These are phyloP conservation scores for Rubus parviflorus DNA, from an alignment of 306 rosid genomes.

Conservation along the genomic window DNA sequence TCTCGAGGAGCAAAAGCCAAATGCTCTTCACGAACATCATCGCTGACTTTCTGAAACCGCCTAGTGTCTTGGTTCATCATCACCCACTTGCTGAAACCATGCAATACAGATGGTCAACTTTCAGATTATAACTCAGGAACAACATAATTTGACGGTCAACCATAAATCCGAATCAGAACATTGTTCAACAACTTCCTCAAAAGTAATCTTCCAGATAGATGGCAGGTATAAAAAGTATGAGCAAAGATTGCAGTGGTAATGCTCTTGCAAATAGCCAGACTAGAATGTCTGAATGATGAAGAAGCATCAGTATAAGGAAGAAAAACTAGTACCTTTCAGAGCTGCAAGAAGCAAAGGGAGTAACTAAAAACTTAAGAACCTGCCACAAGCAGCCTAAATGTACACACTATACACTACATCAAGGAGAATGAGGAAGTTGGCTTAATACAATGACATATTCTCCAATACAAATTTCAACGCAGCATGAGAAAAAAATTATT, in stretches of 20 bases:
- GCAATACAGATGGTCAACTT: conserved; percentile 27
- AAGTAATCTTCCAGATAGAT: not conserved
- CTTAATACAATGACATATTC: not conserved
- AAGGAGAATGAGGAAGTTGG: not conserved
- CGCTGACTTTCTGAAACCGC: conserved; percentile 79
- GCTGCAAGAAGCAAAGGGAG: not conserved
- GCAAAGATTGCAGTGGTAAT: not conserved
- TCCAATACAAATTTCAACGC: not conserved
- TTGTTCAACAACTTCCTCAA: not conserved
- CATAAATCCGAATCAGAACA: not conserved
- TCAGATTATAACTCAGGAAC: conserved; percentile 17
- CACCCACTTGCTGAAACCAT: conserved; percentile 86
- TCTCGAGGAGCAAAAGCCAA: conserved; percentile 71
- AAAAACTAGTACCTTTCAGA: not conserved
- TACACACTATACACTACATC: not conserved
- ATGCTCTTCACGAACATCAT: conserved; percentile 77
- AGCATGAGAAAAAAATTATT: not conserved
- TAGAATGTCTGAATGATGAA: not conserved
- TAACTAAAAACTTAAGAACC: not conserved
- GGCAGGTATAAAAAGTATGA: not conserved
- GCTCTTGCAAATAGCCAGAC: conserved; percentile 5
- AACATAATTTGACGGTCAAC: conserved; percentile 7
- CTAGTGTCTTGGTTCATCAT: conserved; percentile 95
- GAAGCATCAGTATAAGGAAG: not conserved
- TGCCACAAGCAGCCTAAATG: not conserved